These are phyloP conservation scores for Gaillardinia entomophila DNA, from an alignment of 805 yeast species.

Conservation along the genomic window DNA sequence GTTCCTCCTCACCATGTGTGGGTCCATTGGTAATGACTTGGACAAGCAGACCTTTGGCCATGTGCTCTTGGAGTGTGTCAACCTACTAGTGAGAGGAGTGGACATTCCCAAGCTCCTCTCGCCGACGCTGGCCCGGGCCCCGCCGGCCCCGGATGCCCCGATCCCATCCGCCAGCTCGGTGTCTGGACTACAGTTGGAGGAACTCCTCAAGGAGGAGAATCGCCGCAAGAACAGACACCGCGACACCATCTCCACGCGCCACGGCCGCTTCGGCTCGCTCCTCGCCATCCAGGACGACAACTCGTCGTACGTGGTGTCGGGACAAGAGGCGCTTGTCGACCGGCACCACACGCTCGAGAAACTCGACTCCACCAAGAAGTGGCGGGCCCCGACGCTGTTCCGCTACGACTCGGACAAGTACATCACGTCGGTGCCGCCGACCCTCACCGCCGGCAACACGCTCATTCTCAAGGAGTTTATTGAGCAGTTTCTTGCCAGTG, in stretches of 20 bases:
- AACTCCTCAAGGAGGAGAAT: slow-evolving; percentile 56
- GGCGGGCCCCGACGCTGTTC: slow-evolving; percentile 43
- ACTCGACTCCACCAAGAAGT: slow-evolving; percentile 63
- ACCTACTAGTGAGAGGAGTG: slow-evolving; percentile 55
- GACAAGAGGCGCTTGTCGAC: slow-evolving; percentile 57
- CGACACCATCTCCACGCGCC: slow-evolving; percentile 61
- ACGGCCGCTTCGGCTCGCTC: slow-evolving; percentile 86
- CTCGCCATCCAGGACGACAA: slow-evolving; percentile 62
- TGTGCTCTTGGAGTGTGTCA: slow-evolving; percentile 64
- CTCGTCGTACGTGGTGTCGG: slow-evolving; percentile 60
- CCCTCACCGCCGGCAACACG: slow-evolving; percentile 23
- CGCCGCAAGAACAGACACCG: slow-evolving; percentile 43
- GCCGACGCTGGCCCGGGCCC: background rate
- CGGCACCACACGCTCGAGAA: slow-evolving; percentile 51
- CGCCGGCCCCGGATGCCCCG: slow-evolving; percentile 4
- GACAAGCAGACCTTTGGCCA: slow-evolving; percentile 56
- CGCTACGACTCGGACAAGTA: slow-evolving; percentile 38
- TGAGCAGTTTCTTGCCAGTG: slow-evolving; percentile 54
- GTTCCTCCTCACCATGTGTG: slow-evolving; percentile 64
- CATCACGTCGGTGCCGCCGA: slow-evolving; percentile 15
- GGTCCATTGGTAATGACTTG: slow-evolving; percentile 59
- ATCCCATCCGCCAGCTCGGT: slow-evolving; percentile 18
- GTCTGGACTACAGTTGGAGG: slow-evolving; percentile 39
- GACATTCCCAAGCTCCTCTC: slow-evolving; percentile 22
- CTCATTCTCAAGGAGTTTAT: slow-evolving; percentile 41